Base-by-base conservation (phyloP, 129 eudicot species). In the Flaveria bidentis region DNA sequence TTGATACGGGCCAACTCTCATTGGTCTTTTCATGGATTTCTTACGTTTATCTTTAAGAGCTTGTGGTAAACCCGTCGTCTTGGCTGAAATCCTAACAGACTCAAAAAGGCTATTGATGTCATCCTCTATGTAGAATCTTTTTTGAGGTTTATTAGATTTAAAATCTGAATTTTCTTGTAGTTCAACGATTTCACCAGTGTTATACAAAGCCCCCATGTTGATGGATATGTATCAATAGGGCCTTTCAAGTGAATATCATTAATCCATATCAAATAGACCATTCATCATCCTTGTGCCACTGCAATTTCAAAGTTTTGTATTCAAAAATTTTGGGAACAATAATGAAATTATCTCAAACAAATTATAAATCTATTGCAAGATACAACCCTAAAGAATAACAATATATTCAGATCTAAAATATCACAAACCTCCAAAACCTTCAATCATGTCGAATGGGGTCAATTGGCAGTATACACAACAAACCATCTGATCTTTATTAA, bases 81-180 rank as follows among this genome's bases (percentile, higher is more conserved):
- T 86, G 28, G 89, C 82, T 7, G 86, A 73, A 66, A 75, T 73
- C 84, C 88, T 81, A 60, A 87, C 71, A 5, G 97, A 85, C 81
- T 93, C 96, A 75, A 93, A 90, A 16, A 93, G 85, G 15, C 81
- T 85, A 78, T 91, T 91, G 63, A 93, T 90, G 50, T 87, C 96
- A 84, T 93, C 96, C 78, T 90, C 96, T 17, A 90, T 71, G 11
- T 84, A 75, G 65, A 84, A 80, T 71, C 76, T 80, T 52, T 73
- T 79, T 42, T 84, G 69, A 49, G 84, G 74, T 64, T 85, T 78
- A 58, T 72, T 83, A 63, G 73, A 66, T 73, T 80, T 72, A 71
- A 64, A 58, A 25, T 80, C 66, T 12, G 73, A 67, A 53, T 63
- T 82, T 84, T 84, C 92, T 75, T 75, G 67, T 52, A 80, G 61